Base-by-base conservation (phyloP, 78 protist species). In the Dictyostelium citrinum region DNA sequence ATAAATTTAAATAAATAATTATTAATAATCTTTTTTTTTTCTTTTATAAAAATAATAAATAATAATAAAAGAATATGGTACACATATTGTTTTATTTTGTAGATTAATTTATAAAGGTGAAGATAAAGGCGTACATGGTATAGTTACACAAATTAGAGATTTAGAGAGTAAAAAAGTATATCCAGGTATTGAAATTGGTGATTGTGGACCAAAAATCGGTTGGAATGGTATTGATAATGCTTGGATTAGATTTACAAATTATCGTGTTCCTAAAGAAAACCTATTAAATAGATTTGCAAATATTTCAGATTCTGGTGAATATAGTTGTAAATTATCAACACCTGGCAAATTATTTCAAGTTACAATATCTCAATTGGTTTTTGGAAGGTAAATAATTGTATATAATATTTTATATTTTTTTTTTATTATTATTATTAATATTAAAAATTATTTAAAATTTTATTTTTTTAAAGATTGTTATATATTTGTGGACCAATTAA, bases 251-350 rank as follows among this genome's bases (percentile, higher is more conserved):
- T 96, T 96, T 35, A 51, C n/a, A 16, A 88, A 93, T 22, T 90
- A 81, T 67, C 45, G 96, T 22, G 90, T 96, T 14, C 96, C 97
- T 33, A 67, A 95, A 41, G 97, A 96, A 41, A 84, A 77, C 14
- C 64, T 96, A n/a, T 84, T 96, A 51, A 96, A 93, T 77, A 64
- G 35, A 31, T 82, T 77, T 64, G 83, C 92, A 46, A 93, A 85
- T 9, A 96, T 96, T 27, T 39, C 55, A 16, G 90, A 49, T 8
- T 84, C 93, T 20, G 97, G 95, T 17, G 71, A 68, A 29, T 90
- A 84, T 16, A 16, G 46, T 12, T n/a, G 74, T 5, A 75, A 74
- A 24, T 16, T 85, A 17, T n/a, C 79, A 24, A 74, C 91, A 74
- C 91, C 91, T 61, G 60, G 83, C 29, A 85, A 85, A 60, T 41